phyloP scores from a whole-genome alignment of 257 asterid genomes.

The Perilla frutescens region DNA sequence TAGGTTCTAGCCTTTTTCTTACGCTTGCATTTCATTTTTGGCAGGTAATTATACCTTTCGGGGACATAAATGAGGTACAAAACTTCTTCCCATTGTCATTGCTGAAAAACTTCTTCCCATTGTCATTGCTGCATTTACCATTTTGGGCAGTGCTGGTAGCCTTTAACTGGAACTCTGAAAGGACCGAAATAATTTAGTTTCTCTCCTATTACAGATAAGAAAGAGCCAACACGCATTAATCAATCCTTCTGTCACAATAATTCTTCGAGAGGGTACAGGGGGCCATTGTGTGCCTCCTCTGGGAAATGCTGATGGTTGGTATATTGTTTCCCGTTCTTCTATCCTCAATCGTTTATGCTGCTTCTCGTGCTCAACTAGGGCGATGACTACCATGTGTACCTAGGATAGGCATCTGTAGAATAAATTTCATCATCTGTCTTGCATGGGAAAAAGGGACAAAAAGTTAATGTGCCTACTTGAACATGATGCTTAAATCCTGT shows the following conservation, averaged over 20 bases:
- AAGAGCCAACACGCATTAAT: conserved; percentile 92
- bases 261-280: conserved; percentile 86
- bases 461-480: conserved; percentile 21
- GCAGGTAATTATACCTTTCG: conserved; percentile 88
- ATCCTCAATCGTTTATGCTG: conserved; percentile 17
- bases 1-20: conserved; percentile 29
- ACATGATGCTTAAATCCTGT: conserved; percentile 31
- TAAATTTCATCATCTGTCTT: conserved; percentile 25
- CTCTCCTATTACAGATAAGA: conserved; percentile 61
- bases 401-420: conserved; percentile 23
- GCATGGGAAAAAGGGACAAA: conserved; percentile 20
- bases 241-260: conserved; percentile 82
- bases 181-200: conserved; percentile 29
- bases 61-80: conserved; percentile 90
- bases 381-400: conserved; percentile 26
- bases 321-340: conserved; percentile 25
- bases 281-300: conserved; percentile 93
- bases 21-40: conserved; percentile 38
- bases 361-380: conserved; percentile 6
- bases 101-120: too few relatives aligned
- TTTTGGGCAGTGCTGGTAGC: conserved; percentile 26
- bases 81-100: conserved; percentile 36
- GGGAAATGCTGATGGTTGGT: conserved; percentile 89
- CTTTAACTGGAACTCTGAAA: conserved; percentile 31
- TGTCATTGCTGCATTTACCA: conserved; percentile 30